Base-by-base conservation (phyloP, 2,329 filamentous ascomycete species). In the Alternaria gansuensis region DNA sequence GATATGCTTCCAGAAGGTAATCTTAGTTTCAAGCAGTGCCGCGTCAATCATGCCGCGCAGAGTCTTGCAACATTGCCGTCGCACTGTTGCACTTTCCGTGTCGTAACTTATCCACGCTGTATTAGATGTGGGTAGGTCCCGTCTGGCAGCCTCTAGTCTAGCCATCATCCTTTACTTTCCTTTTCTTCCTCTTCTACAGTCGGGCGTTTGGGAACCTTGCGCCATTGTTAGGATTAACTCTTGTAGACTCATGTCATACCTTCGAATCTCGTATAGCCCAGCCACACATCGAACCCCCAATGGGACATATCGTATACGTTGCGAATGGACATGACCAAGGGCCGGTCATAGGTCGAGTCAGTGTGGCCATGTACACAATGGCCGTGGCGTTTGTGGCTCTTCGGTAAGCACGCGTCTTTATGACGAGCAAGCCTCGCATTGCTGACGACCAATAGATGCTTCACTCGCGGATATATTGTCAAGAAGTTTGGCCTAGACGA, bases 401-500 rank as follows among this genome's bases (percentile, higher is more conserved):
- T 41, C 68, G 69, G 70, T 69, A 51, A 28, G 17, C 23, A 23
- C 3, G 23, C 10, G 5, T 10, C 26, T 6, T 40, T 6, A 10
- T 36, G 5, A 6, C 17, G 7, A 31, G 13, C 39, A 34, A 31
- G 54, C 28, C 28, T 21, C n/a, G 13, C 10, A 24, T 31, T 57
- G 46, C 53, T 67, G 37, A 65, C 26, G 2, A 3, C 24, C 26
- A 0, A 8, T 39, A 73, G 71, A 14, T 71, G 70, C 37, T 61
- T 68, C 40, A 70, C 70, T 9, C 66, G 70, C 29, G 66, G 60
- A 13, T 69, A 55, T 23, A 63, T 74, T 8, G 68, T 72, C 2
- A 67, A 65, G 36, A 71, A 64, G 31, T 71, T 68, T 29, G 70
- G 70, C 14, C 41, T 69, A 0, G 69, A 74, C 37, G 71, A 73